Percentiles rank a stretch among this genome's conserved stretches.
Conservation (phyloP, 1,284 basidiomycete species). For the Erythrobasidium hasegawianum region DNA sequence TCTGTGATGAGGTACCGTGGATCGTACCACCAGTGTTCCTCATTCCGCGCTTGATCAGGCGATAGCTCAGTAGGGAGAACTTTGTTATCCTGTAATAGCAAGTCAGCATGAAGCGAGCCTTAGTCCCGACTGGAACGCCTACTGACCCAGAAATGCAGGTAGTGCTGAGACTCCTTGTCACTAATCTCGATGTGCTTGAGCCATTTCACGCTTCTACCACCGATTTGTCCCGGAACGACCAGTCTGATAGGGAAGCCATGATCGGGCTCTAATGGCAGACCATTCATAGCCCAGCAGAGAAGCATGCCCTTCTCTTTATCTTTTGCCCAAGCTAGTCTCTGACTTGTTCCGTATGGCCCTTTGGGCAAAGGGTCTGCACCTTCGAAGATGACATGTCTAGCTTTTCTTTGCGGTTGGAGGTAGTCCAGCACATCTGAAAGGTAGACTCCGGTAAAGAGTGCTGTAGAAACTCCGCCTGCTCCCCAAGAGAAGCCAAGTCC, state of each 20-base stretch:
- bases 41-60: constrained; percentile 58
- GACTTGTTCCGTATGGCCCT: constrained; percentile 64
- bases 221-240: constrained; percentile 64
- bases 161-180: constrained; percentile 57
- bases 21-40: constrained; percentile 64
- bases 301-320: constrained; percentile 59
- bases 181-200: constrained; percentile 60
- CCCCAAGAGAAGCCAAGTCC: constrained; percentile 48
- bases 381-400: constrained; percentile 60
- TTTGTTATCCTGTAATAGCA: constrained; percentile 58
- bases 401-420: constrained; percentile 50
- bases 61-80: constrained; percentile 59
- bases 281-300: constrained; percentile 64
- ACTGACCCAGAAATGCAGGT: constrained; percentile 53
- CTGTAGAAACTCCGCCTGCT: constrained; percentile 55
- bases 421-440: constrained; percentile 49
- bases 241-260: constrained; percentile 64
- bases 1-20: constrained; percentile 56
- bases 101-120: background rate
- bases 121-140: background rate
- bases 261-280: constrained; percentile 57
- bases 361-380: constrained; percentile 61
- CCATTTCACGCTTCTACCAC: constrained; percentile 57
- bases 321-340: constrained; percentile 56
- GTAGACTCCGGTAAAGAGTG: too few species aligned